phyloP scores from a whole-genome alignment of 225 moss, liverwort and hornwort species.

The Rhytidiadelphus loreus region DNA sequence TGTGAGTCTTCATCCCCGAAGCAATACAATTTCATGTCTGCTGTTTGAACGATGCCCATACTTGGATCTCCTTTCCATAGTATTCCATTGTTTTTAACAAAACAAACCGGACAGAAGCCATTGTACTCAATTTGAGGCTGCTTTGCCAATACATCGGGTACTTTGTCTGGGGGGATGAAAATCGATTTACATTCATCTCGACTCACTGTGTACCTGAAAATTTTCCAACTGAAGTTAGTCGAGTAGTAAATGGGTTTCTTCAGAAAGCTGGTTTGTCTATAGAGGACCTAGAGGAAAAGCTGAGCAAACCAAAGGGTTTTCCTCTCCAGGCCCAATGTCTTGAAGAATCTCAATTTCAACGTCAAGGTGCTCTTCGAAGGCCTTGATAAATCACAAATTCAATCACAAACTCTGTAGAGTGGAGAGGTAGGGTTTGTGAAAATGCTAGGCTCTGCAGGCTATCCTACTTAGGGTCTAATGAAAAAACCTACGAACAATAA shows the following conservation, averaged over 20 bases:
- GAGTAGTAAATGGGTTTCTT: neutral
- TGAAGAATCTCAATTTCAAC: neutral
- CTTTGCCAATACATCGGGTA: slow-evolving; percentile 10
- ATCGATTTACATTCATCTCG: slow-evolving; percentile 5
- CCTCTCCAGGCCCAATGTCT: no score
- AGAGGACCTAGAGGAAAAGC: no score
- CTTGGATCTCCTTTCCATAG: slow-evolving; percentile 47
- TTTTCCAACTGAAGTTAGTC: neutral
- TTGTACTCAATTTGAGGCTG: slow-evolving; percentile 44
- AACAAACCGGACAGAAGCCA: slow-evolving; percentile 60
- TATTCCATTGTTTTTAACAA: slow-evolving; percentile 48
- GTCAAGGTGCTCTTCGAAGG: neutral
- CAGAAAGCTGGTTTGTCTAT: neutral
- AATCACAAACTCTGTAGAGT: no score
- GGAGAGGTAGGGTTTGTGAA: neutral
- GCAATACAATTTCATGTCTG: slow-evolving; percentile 38
- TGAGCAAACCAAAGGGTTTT: neutral
- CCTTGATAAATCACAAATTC: neutral
- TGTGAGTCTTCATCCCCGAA: slow-evolving; percentile 44
- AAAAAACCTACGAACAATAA: neutral
- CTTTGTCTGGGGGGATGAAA: slow-evolving; percentile 11
- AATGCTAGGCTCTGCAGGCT: neutral
- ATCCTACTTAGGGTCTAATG: neutral
- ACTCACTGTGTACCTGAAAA: slow-evolving; percentile 19
- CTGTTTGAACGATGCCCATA: slow-evolving; percentile 45